Conservation (phyloP, 2,329 filamentous ascomycete species). For the Pyrenochaeta sp. region DNA sequence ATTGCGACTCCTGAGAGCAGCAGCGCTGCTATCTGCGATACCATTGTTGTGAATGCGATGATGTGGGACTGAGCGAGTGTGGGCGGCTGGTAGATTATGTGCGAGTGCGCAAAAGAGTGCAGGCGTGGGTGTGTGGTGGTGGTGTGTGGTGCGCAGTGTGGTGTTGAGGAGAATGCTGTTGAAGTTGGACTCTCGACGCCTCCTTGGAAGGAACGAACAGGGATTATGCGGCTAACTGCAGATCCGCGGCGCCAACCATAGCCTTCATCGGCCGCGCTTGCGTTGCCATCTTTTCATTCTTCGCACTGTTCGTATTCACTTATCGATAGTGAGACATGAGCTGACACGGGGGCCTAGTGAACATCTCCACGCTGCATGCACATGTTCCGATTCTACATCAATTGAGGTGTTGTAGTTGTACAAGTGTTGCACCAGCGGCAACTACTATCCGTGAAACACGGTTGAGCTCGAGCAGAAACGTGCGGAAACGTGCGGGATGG, state of each 20-base stretch:
- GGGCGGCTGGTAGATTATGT: constrained; percentile 3
- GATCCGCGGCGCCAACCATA: constrained; percentile 34
- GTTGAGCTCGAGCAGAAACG: constrained; percentile 15
- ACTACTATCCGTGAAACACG: constrained; percentile 16
- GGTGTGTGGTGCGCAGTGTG: constrained; percentile 3
- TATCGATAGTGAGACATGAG: constrained; percentile 13
- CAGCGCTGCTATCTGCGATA: constrained; percentile 40
- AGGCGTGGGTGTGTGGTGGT: constrained; percentile 9
- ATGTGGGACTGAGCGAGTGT: constrained; percentile 14
- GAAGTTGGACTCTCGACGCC: constrained; percentile 19
- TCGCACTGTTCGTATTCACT: constrained; percentile 1
- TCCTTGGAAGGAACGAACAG: constrained; percentile 24
- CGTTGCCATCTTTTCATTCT: constrained; percentile 12
- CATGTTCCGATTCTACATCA: not conserved
- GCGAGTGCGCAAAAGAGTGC: constrained; percentile 20
- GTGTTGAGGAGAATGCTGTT: constrained; percentile 7
- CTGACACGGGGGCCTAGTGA: not conserved
- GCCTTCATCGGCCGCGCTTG: constrained; percentile 25
- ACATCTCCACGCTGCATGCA: not conserved
- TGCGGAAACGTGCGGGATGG: constrained; percentile 40
- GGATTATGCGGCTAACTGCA: constrained; percentile 37
- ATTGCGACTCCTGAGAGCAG: constrained; percentile 50
- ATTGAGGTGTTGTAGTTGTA: too few relatives aligned
- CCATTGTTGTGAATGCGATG: constrained; percentile 18
- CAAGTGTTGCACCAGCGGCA: not conserved